These are phyloP conservation scores for Angomonas ambiguus DNA, from an alignment of 208 protist genomes.

Conservation along the genomic window DNA sequence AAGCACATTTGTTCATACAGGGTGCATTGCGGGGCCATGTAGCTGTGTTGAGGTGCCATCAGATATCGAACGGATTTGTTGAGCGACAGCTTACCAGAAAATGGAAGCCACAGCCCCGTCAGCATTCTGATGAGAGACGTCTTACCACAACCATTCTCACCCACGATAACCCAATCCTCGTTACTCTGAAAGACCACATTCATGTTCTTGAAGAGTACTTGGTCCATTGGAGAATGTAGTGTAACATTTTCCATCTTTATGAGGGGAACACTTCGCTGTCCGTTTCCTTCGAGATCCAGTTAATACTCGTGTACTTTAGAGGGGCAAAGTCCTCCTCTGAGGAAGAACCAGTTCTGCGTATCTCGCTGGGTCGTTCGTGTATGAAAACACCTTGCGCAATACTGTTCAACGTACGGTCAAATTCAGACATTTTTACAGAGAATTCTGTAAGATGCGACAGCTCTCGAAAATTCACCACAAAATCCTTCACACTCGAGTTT, in stretches of 20 bases:
- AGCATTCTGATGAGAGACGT: conserved; percentile 84
- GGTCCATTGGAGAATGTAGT: conserved; percentile 53
- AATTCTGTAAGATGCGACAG: conserved; percentile 81
- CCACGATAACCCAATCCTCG: conserved; percentile 81
- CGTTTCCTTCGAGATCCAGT: conserved; percentile 7
- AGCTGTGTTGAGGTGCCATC: conserved; percentile 75
- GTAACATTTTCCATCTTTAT: conserved; percentile 49
- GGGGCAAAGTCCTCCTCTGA: conserved; percentile 13
- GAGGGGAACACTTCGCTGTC: conserved; percentile 24
- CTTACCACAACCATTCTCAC: conserved; percentile 84
- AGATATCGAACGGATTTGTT: conserved; percentile 47
- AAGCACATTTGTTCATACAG: conserved; percentile 84
- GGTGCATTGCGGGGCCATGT: conserved; percentile 79
- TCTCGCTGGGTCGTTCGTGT: conserved; percentile 10
- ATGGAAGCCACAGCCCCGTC: conserved; percentile 69
- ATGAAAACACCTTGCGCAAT: conserved; percentile 66
- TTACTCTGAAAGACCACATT: conserved; percentile 47
- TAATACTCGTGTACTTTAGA: conserved; percentile 38
- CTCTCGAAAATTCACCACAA: conserved; percentile 86
- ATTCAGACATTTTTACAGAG: conserved; percentile 66
- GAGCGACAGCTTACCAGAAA: conserved; percentile 35
- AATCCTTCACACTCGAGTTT: conserved; percentile 75
- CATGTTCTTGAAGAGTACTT: conserved; percentile 54
- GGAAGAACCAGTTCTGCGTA: conserved; percentile 2
- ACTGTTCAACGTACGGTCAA: conserved; percentile 70